Percentiles rank a stretch among this genome's conserved stretches.
phyloP scores from a whole-genome alignment of 805 yeast species.

The Kregervanrija pseudodelftensis region DNA sequence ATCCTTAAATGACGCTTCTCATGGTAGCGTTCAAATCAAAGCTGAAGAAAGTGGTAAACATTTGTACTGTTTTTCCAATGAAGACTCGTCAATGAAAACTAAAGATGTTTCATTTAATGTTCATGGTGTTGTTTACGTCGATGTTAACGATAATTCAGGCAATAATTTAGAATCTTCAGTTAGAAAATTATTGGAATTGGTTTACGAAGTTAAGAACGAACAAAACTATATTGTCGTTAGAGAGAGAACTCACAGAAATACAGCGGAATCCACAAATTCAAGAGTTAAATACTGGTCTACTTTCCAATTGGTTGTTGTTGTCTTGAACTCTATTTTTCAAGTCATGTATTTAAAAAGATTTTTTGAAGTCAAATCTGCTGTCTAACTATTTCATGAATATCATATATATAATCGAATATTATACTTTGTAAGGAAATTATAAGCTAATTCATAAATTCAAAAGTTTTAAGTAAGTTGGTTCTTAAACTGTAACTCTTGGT shows the following conservation, averaged over 20 bases:
- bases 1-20: constrained; percentile 52
- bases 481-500: no score
- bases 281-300: constrained; percentile 98
- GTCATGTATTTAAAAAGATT: constrained; percentile 89
- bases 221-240: constrained; percentile 89
- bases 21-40: constrained; percentile 68
- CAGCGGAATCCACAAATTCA: constrained; percentile 95
- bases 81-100: constrained; percentile 59
- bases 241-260: constrained; percentile 96
- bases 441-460: no score
- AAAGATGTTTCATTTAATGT: constrained; percentile 94
- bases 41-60: constrained; percentile 68
- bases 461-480: no score
- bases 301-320: constrained; percentile 82
- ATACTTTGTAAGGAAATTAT: no score
- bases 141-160: constrained; percentile 55
- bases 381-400: constrained; percentile 33
- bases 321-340: constrained; percentile 83
- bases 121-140: constrained; percentile 86
- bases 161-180: constrained; percentile 83
- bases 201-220: constrained; percentile 86
- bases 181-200: constrained; percentile 62
- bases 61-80: constrained; percentile 89
- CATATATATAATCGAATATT: not conserved
- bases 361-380: constrained; percentile 89